Conservation (phyloP, 345 rosid genomes). For the Aegle marmelos region DNA sequence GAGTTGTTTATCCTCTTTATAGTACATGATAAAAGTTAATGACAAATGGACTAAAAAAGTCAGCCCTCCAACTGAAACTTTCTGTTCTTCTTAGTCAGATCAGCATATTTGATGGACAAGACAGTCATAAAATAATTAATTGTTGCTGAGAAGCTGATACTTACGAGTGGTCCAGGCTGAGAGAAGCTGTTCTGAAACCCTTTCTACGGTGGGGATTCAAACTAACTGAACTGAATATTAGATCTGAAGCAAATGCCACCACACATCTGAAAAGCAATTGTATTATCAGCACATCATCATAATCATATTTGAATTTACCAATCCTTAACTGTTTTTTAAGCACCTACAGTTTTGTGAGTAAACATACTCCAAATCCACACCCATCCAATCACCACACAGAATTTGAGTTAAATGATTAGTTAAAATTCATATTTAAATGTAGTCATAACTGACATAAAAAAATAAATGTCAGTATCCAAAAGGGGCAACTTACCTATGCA, state of each 20-base stretch:
- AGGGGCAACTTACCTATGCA: constrained; percentile 65
- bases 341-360: neutral
- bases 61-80: neutral
- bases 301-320: neutral
- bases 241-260: constrained; percentile 88
- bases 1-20: neutral
- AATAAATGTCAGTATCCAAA: constrained; percentile 8
- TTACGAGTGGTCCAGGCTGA: constrained; percentile 96
- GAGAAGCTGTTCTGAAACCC: constrained; percentile 54
- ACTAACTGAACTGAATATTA: constrained; percentile 67
- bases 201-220: constrained; percentile 82
- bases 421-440: neutral
- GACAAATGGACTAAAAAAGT: neutral
- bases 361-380: neutral
- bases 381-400: neutral
- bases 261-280: constrained; percentile 65
- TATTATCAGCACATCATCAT: neutral
- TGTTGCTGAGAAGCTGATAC: constrained; percentile 18
- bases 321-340: neutral
- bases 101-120: neutral
- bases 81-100: neutral
- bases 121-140: neutral
- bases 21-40: neutral
- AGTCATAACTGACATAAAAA: neutral
- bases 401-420: neutral